Percentiles rank a stretch among this genome's conserved stretches.
These are phyloP conservation scores for Dryadomyces quercus-mongolicae DNA, from an alignment of 2,329 filamentous ascomycete species.

Conservation along the genomic window DNA sequence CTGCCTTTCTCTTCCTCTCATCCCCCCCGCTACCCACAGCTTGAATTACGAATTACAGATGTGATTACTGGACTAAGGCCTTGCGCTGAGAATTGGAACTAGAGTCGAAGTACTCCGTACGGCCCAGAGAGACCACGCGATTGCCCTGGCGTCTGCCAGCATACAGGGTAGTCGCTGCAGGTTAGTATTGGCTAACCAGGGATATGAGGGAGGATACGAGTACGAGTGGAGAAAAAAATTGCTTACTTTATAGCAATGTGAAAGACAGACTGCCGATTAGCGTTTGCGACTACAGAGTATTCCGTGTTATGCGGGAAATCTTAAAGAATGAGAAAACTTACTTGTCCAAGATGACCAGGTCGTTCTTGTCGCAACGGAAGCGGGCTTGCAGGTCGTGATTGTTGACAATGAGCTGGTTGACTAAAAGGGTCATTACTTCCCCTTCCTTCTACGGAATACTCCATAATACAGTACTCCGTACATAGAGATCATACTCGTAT, in stretches of 20 bases:
- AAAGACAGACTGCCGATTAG: conserved; percentile 15
- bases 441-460: no score
- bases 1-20: background rate
- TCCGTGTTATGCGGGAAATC: no score
- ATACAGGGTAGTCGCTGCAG: conserved; percentile 13
- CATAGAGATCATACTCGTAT: no score
- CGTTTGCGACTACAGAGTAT: no score
- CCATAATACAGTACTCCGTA: no score
- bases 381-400: conserved; percentile 20
- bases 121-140: conserved; percentile 19
- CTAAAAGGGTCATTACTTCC: no score
- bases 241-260: conserved; percentile 18
- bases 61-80: conserved; percentile 11
- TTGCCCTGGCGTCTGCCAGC: conserved; percentile 18
- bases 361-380: conserved; percentile 19
- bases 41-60: no score
- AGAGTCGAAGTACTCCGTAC: conserved; percentile 19
- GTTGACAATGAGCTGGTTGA: conserved; percentile 16
- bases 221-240: background rate
- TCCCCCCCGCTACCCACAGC: no score
- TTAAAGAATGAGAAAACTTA: conserved; percentile 11
- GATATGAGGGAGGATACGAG: background rate
- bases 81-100: conserved; percentile 16
- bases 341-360: conserved; percentile 18
- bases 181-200: background rate